Conservation (phyloP, 1,284 basidiomycete genomes). For the Trichosporon coremiiforme region DNA sequence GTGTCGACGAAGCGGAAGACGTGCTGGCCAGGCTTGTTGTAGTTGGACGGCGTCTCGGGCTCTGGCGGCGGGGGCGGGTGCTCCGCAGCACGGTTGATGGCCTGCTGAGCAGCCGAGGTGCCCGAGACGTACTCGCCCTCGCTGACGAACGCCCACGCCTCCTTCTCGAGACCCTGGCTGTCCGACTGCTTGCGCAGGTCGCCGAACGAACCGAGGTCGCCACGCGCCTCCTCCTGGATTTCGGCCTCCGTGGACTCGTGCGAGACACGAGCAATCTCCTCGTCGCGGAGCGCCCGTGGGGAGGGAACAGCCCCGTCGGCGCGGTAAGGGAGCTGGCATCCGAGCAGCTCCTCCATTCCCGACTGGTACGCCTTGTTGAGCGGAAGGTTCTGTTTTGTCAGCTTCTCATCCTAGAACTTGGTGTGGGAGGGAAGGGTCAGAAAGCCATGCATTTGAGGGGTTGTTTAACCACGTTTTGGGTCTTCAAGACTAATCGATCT, state of each 20-base stretch:
- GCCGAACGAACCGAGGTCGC: conserved; percentile 45
- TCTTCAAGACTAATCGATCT: conserved; percentile 59
- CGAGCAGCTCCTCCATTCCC: conserved; percentile 53
- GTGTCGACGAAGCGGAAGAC: conserved; percentile 35
- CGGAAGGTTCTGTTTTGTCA: conserved; percentile 40
- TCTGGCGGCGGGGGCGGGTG: background rate
- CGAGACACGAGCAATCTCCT: conserved; percentile 32
- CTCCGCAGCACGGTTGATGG: background rate
- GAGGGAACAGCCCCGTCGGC: conserved; percentile 22
- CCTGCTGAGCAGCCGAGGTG: conserved; percentile 7
- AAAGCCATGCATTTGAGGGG: conserved; percentile 53
- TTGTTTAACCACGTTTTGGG: conserved; percentile 53
- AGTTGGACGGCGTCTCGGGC: conserved; percentile 11
- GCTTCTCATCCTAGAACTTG: conserved; percentile 19
- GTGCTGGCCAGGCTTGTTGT: conserved; percentile 20
- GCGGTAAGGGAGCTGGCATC: conserved; percentile 32
- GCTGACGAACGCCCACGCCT: conserved; percentile 50
- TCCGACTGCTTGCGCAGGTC: conserved; percentile 21
- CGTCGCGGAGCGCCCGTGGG: conserved; percentile 18
- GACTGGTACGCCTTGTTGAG: conserved; percentile 51
- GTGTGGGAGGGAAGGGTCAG: conserved; percentile 41
- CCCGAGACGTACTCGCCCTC: conserved; percentile 36
- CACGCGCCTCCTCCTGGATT: conserved; percentile 47
- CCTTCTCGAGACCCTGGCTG: conserved; percentile 39
- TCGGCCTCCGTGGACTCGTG: conserved; percentile 46